Evolutionary conservation across 2,329 filamentous ascomycete species (phyloP).

Genomic region (Epichloe uncinata): DNA sequence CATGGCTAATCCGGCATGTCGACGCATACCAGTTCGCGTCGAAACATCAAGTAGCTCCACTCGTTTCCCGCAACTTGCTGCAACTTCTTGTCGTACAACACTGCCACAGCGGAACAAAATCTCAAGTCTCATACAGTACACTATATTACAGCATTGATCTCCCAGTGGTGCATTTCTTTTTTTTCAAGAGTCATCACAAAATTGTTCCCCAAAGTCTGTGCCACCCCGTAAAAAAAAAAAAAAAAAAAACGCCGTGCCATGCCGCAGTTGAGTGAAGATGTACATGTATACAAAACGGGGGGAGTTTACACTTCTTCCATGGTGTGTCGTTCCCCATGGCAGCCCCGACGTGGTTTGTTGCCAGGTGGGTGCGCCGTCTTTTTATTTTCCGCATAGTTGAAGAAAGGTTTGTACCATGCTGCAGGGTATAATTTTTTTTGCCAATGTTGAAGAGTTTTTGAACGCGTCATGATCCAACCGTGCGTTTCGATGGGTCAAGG

Average conservation of each 20-base stretch:
- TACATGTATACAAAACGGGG: conserved; percentile 24
- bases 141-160: conserved; percentile 10
- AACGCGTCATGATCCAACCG: too few species aligned
- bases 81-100: background rate
- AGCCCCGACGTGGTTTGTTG: background rate
- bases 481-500: too few species aligned
- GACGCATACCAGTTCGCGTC: too few species aligned
- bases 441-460: too few species aligned
- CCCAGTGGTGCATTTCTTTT: conserved; percentile 13
- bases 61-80: too few species aligned
- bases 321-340: background rate
- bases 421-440: too few species aligned
- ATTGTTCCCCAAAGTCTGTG: conserved; percentile 13
- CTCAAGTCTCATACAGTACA: conserved; percentile 7
- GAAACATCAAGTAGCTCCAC: too few species aligned
- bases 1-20: too few species aligned
- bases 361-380: background rate
- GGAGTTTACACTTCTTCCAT: background rate
- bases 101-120: background rate
- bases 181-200: background rate
- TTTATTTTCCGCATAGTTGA: background rate
- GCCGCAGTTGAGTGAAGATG: conserved; percentile 42
- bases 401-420: too few species aligned
- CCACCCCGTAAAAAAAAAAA: background rate
- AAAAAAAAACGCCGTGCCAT: conserved; percentile 36